Evolutionary conservation across 225 moss, liverwort and hornwort genomes (phyloP), one percentile per base, ranked within the genome.

Genomic region (Marchantia paleacea): DNA sequence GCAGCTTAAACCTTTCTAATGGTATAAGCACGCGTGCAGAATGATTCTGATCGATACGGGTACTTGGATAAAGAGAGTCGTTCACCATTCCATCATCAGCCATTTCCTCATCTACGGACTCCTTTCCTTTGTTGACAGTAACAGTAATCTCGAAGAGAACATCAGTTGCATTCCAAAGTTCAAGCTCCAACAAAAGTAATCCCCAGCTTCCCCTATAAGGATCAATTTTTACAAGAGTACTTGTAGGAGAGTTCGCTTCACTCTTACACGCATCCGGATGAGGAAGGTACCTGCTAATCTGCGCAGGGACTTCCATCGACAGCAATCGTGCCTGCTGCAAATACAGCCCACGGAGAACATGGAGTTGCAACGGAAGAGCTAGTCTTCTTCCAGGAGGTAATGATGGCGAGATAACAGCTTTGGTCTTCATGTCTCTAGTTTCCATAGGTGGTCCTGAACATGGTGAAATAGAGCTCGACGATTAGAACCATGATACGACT

Each of bases 131-230:
- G 54, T 79, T 85, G 51, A 88, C 81, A 55, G 87, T 92, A 29
- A 99, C 95, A 13, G 88, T 85, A 60, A 99, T 94, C 82, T 99
- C 99, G 82, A 99, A 99, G 51, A 92, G 88, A 50, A 99, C 99
- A 78, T 99, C 99, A 10, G 99, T 95, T 58, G 92, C 89, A 89
- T 99, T 99, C 91, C 92, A 91, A 24, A 99, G 94, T 84, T 99
- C 99, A 82, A 99, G 82, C 84, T 99, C 99, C 78, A 99, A 81
- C 53, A 99, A 90, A 7, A 95, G 89, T 84, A 99, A 87, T 76
- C 95, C 95, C 99, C 99, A 99, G 87, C 95, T 99, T 75, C 95
- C 95, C 84, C 99, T 91, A 61, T 95, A 95, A 48, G 99, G 99
- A 67, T 99, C 95, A 85, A 99, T 99, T 83, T 92, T 94, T 8